These are phyloP conservation scores for Ophiostoma populinum DNA, from an alignment of 2,329 filamentous ascomycete species.

Conservation along the genomic window DNA sequence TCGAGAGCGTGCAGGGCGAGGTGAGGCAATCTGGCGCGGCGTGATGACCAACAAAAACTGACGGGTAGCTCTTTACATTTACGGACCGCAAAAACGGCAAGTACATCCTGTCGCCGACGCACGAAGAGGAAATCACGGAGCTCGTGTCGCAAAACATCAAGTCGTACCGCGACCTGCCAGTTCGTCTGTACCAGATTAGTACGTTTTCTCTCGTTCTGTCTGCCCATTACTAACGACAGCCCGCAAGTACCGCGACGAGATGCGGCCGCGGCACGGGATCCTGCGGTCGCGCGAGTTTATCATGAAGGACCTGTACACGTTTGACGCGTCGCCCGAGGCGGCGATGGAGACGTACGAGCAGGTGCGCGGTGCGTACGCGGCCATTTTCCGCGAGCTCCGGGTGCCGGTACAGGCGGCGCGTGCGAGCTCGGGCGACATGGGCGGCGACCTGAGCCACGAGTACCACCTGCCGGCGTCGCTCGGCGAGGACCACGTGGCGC, in stretches of 20 bases:
- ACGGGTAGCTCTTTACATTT: slow-evolving; percentile 54
- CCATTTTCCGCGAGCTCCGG: slow-evolving; percentile 67
- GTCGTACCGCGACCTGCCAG: slow-evolving; percentile 72
- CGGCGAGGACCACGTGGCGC: slow-evolving; percentile 74
- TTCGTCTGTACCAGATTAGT: slow-evolving; percentile 85
- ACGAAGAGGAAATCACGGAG: slow-evolving; percentile 88
- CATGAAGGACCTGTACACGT: slow-evolving; percentile 98
- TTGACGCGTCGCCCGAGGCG: slow-evolving; percentile 50
- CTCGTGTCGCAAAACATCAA: slow-evolving; percentile 56
- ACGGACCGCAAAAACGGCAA: slow-evolving; percentile 58
- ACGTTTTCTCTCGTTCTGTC: slow-evolving; percentile 15
- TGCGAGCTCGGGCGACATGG: slow-evolving; percentile 93
- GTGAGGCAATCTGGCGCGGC: slow-evolving; percentile 26
- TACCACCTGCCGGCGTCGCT: slow-evolving; percentile 69
- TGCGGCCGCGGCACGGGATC: slow-evolving; percentile 72
- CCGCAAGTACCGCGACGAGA: slow-evolving; percentile 88
- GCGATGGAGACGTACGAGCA: slow-evolving; percentile 66
- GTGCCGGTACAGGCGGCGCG: slow-evolving; percentile 71
- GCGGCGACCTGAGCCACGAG: slow-evolving; percentile 82
- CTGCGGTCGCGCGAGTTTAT: slow-evolving; percentile 78
- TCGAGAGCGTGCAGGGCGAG: slow-evolving; percentile 57
- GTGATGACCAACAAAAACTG: background rate
- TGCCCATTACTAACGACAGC: slow-evolving; percentile 26
- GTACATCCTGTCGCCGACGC: slow-evolving; percentile 75
- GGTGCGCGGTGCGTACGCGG: slow-evolving; percentile 56